A percentile compares a stretch with the other conserved stretches of the same genome.
phyloP scores from a whole-genome alignment of 345 rosid genomes.

The Sonneratia caseolaris region DNA sequence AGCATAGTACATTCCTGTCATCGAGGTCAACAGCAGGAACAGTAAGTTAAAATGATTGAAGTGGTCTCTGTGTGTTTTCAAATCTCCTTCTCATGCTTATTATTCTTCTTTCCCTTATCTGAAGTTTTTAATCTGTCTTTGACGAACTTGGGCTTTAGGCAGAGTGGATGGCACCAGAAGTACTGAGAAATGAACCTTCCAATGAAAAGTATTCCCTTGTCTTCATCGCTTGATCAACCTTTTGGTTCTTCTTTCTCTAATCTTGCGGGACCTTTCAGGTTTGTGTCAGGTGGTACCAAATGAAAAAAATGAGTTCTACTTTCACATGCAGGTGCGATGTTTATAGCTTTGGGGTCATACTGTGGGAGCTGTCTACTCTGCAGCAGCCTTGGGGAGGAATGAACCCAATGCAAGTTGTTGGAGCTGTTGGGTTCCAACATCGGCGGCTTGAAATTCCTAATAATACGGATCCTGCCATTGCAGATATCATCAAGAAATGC shows the following conservation, averaged over 20 bases:
- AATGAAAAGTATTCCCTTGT: conserved; percentile 63
- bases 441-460: conserved; percentile 81
- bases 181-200: conserved; percentile 91
- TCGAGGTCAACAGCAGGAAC: conserved; percentile 95
- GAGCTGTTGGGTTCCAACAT: conserved; percentile 96
- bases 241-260: background rate
- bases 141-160: conserved; percentile 40
- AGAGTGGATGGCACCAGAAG: conserved; percentile 99
- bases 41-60: conserved; percentile 33
- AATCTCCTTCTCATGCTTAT: background rate
- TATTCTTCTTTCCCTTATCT: background rate
- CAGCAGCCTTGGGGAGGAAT: conserved; percentile 96
- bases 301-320: background rate
- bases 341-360: conserved; percentile 82
- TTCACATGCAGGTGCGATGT: conserved; percentile 71
- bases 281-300: background rate
- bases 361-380: conserved; percentile 85
- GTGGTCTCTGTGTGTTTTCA: background rate
- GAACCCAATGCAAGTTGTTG: conserved; percentile 99
- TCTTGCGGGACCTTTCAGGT: background rate
- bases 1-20: conserved; percentile 85
- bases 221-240: background rate
- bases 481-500: conserved; percentile 68
- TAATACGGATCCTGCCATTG: conserved; percentile 49
- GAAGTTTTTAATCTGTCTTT: background rate